Percentiles rank a stretch among this genome's conserved stretches.
phyloP scores from a whole-genome alignment of 305 asterid genomes.

The Salvia sclarea region DNA sequence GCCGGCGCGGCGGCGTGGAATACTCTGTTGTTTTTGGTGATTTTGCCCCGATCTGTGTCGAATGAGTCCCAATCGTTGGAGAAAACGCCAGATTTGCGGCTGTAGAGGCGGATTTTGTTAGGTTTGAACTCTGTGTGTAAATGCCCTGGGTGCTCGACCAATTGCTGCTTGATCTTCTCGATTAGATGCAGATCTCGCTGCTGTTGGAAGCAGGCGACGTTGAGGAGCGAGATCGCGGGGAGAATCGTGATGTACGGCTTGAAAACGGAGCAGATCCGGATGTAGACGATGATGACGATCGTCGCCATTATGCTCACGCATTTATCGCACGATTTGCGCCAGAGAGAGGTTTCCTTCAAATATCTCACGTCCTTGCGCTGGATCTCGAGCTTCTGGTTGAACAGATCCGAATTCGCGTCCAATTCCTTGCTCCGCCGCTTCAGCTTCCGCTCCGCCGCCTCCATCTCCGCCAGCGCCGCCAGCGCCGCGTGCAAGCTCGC shows the following conservation, averaged over 20 bases:
- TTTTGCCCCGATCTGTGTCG: not conserved
- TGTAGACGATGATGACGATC: slow-evolving; percentile 46
- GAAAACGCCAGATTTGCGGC: slow-evolving; percentile 36
- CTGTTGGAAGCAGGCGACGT: slow-evolving; percentile 38
- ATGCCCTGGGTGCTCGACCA: slow-evolving; percentile 36
- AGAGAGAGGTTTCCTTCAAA: slow-evolving; percentile 45
- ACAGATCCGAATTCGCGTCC: slow-evolving; percentile 38
- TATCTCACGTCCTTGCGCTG: slow-evolving; percentile 59
- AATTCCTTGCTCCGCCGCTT: slow-evolving; percentile 37
- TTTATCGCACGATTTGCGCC: slow-evolving; percentile 62
- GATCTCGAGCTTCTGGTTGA: slow-evolving; percentile 41
- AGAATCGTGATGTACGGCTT: slow-evolving; percentile 28
- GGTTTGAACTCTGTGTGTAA: slow-evolving; percentile 30
- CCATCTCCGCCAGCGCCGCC: slow-evolving; percentile 54
- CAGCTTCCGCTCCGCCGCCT: slow-evolving; percentile 43
- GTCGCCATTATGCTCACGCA: slow-evolving; percentile 53
- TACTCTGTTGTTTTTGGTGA: slow-evolving; percentile 41
- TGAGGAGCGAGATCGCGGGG: slow-evolving; percentile 22
- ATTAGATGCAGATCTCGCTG: slow-evolving; percentile 33
- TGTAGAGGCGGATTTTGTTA: slow-evolving; percentile 40
- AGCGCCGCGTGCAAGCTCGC: slow-evolving; percentile 45
- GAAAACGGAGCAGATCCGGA: slow-evolving; percentile 38
- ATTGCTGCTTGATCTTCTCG: slow-evolving; percentile 39
- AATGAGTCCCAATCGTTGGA: slow-evolving; percentile 12
- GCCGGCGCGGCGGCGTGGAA: slow-evolving; percentile 62